A percentile compares a stretch with the other conserved stretches of the same genome.
Conservation (phyloP, 2,329 filamentous ascomycete species). For the Botrytis deweyae region DNA sequence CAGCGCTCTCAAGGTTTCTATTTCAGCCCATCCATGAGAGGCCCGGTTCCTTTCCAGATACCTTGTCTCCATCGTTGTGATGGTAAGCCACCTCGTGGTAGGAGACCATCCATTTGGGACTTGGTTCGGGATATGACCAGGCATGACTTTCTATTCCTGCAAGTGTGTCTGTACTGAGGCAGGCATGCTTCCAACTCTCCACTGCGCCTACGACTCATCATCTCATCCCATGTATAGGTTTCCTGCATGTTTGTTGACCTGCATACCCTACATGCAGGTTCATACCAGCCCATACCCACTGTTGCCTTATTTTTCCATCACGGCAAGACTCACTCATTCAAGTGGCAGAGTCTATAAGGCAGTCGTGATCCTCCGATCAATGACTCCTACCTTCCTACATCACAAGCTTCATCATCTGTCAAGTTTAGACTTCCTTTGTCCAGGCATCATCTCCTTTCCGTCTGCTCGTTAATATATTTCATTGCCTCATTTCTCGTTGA, state of each 20-base stretch:
- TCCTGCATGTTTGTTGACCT: conserved; percentile 35
- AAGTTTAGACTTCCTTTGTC: conserved; percentile 36
- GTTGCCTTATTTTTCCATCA: conserved; percentile 35
- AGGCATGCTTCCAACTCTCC: conserved; percentile 25
- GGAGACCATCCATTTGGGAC: conserved; percentile 35
- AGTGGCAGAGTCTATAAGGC: conserved; percentile 37
- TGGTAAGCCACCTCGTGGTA: conserved; percentile 25
- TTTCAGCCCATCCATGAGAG: conserved; percentile 22
- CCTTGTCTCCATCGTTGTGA: conserved; percentile 11
- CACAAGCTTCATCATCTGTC: conserved; percentile 32
- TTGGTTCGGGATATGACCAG: conserved; percentile 23
- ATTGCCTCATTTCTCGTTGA: conserved; percentile 29
- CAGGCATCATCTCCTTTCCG: conserved; percentile 35
- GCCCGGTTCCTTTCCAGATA: conserved; percentile 2
- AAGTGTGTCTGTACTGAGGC: conserved; percentile 27
- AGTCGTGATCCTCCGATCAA: conserved; percentile 36
- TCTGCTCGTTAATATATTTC: conserved; percentile 38
- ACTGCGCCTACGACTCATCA: conserved; percentile 34
- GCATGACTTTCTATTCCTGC: conserved; percentile 18
- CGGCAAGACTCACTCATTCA: conserved; percentile 27
- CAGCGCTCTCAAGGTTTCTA: conserved; percentile 21
- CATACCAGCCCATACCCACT: conserved; percentile 25
- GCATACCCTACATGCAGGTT: conserved; percentile 32
- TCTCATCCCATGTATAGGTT: conserved; percentile 28
- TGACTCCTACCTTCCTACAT: conserved; percentile 38